phyloP scores from a whole-genome alignment of 306 rosid genomes.

The Astragalus membranaceus region DNA sequence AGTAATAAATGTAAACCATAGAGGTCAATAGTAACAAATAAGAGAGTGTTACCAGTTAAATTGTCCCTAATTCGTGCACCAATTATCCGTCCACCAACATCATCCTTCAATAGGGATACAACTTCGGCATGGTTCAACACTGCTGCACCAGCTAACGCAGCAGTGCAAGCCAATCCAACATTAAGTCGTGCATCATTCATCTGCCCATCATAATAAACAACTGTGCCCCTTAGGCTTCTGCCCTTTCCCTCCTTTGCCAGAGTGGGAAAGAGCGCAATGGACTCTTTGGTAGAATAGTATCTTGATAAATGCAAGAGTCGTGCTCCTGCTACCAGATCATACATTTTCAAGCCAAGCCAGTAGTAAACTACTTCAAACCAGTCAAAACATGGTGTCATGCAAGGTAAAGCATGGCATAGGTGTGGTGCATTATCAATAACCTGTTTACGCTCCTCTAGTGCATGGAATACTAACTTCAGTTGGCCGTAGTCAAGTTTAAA shows the following conservation, averaged over 20 bases:
- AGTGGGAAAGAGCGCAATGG: slow-evolving; percentile 86
- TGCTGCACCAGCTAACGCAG: slow-evolving; percentile 92
- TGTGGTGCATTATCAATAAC: slow-evolving; percentile 93
- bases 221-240: slow-evolving; percentile 72
- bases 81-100: slow-evolving; percentile 47
- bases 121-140: slow-evolving; percentile 94
- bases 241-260: slow-evolving; percentile 57
- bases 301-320: slow-evolving; percentile 74
- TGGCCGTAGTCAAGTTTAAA: slow-evolving; percentile 73
- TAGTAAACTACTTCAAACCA: slow-evolving; percentile 90
- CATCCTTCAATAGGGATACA: slow-evolving; percentile 71
- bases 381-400: slow-evolving; percentile 92
- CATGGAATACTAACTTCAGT: slow-evolving; percentile 82
- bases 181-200: slow-evolving; percentile 91
- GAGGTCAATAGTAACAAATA: not conserved
- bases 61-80: slow-evolving; percentile 81
- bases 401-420: slow-evolving; percentile 88
- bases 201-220: slow-evolving; percentile 94
- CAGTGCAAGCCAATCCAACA: slow-evolving; percentile 90
- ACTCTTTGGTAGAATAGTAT: slow-evolving; percentile 77
- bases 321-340: slow-evolving; percentile 83
- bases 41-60: slow-evolving; percentile 53
- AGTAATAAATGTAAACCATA: not conserved
- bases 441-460: slow-evolving; percentile 89
- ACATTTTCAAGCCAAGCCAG: slow-evolving; percentile 89